Percentiles rank a stretch among this genome's conserved stretches.
Conservation (phyloP, 1,139 yeast genomes). For the Taphrina deformans region DNA sequence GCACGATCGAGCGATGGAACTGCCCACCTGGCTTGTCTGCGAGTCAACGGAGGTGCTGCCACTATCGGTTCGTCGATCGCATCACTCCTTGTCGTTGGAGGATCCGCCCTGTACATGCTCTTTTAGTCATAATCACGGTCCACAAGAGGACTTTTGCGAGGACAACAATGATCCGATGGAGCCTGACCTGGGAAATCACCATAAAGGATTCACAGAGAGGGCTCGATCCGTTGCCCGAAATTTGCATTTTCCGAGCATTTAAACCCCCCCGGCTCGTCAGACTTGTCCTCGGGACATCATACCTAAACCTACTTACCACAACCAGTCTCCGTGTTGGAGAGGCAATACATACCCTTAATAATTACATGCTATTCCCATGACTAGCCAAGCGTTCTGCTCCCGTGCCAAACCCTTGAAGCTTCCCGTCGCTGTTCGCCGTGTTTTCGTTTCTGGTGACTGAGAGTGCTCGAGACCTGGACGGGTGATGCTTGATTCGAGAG, state of each 20-base stretch:
- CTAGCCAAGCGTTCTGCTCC: too few relatives aligned
- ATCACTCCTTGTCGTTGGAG: conserved; percentile 21
- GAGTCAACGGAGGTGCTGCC: conserved; percentile 25
- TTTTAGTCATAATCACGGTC: not conserved
- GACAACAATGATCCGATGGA: not conserved
- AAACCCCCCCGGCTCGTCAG: not conserved
- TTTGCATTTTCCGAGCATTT: not conserved
- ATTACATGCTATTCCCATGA: not conserved
- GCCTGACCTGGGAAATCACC: not conserved
- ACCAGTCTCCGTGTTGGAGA: not conserved
- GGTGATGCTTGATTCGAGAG: too few relatives aligned
- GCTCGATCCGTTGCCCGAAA: not conserved
- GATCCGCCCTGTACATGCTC: conserved; percentile 29
- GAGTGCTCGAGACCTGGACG: too few relatives aligned
- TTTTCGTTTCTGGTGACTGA: too few relatives aligned
- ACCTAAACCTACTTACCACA: conserved; percentile 9
- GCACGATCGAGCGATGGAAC: conserved; percentile 28
- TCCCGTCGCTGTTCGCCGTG: too few relatives aligned
- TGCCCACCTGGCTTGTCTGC: conserved; percentile 32
- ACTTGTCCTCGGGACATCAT: not conserved
- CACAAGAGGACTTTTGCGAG: not conserved
- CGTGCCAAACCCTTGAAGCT: not conserved
- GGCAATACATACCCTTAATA: not conserved
- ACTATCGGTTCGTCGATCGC: conserved; percentile 27
- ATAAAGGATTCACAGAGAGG: not conserved